Evolutionary conservation across 257 asterid genomes (phyloP).

Genomic region (Capsicum pubescens): DNA sequence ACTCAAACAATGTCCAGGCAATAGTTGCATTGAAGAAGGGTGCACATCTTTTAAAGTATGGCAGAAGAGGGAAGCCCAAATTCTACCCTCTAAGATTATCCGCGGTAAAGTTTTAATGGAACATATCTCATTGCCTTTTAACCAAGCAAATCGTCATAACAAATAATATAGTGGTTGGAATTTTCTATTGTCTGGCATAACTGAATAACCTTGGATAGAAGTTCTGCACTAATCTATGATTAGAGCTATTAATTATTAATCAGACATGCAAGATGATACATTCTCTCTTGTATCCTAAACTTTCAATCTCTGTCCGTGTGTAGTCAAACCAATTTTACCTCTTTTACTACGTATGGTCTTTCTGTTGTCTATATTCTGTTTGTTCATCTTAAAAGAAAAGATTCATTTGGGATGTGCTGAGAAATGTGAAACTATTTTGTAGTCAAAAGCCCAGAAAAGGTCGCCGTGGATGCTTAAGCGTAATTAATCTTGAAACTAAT

Average conservation of each 20-base stretch:
- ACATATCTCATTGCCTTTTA: not conserved
- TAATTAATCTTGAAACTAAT: not conserved
- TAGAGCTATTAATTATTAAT: not conserved
- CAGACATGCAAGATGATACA: not conserved
- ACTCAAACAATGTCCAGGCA: conserved; percentile 43
- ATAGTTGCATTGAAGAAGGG: conserved; percentile 61
- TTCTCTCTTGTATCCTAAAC: not conserved
- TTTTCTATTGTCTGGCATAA: not conserved
- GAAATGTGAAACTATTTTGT: not conserved
- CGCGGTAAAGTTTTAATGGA: conserved; percentile 38
- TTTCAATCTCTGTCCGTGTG: not conserved
- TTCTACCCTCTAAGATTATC: conserved; percentile 60
- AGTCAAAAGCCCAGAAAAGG: not conserved
- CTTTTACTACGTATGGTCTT: not conserved
- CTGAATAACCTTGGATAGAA: not conserved
- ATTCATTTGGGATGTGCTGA: not conserved
- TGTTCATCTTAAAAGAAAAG: not conserved
- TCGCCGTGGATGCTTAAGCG: not conserved
- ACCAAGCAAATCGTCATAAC: not conserved
- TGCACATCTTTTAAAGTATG: conserved; percentile 51
- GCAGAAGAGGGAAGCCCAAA: conserved; percentile 58
- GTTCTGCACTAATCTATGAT: not conserved
- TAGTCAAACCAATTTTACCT: not conserved
- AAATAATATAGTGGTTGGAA: not conserved
- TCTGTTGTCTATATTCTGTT: not conserved